Conservation (phyloP, 345 rosid species). For the Salix suchowensis region DNA sequence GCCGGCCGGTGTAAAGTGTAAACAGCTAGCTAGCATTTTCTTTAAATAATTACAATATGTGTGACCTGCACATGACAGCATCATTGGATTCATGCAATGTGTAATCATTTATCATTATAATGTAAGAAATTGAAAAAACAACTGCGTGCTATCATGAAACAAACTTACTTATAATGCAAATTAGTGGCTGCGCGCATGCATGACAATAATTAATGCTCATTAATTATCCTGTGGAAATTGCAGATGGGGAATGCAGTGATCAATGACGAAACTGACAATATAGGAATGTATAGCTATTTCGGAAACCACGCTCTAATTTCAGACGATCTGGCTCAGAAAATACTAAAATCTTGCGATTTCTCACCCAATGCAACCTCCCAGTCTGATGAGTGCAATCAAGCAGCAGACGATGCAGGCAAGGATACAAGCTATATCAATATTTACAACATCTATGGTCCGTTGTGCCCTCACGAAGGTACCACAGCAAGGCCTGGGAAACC, state of each 20-base stretch:
- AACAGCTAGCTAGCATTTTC: neutral
- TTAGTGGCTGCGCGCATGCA: neutral
- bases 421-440: slow-evolving; percentile 35
- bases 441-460: slow-evolving; percentile 75
- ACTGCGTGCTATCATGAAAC: neutral
- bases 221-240: neutral
- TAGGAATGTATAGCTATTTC: slow-evolving; percentile 66
- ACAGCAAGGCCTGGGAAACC: slow-evolving; percentile 50
- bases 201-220: neutral
- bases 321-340: slow-evolving; percentile 17
- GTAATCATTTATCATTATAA: neutral
- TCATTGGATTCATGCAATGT: neutral
- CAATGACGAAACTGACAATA: slow-evolving; percentile 57
- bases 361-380: slow-evolving; percentile 27
- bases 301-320: slow-evolving; percentile 65
- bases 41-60: neutral
- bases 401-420: slow-evolving; percentile 14
- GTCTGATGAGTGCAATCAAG: slow-evolving; percentile 38
- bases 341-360: slow-evolving; percentile 49
- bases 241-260: slow-evolving; percentile 89
- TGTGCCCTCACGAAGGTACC: slow-evolving; percentile 46
- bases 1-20: neutral
- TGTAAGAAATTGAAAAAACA: neutral
- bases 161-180: neutral
- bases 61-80: neutral